Base-by-base conservation (phyloP, 805 yeast species). In the Candida anglica region DNA sequence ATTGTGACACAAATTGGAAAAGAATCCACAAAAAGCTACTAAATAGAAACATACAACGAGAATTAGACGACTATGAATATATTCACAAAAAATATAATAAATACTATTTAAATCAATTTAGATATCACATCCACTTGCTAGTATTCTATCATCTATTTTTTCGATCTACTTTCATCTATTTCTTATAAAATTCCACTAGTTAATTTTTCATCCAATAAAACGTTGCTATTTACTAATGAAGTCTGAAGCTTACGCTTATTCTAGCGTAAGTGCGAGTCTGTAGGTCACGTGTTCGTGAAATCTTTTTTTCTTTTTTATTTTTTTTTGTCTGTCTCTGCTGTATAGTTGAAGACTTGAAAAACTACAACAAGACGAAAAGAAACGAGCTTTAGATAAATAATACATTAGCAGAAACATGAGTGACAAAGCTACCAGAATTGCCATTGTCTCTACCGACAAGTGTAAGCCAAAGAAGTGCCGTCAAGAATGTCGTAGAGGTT, bases 391-490 rank as follows among this genome's bases (percentile, higher is more conserved):
- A n/a, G n/a, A n/a, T n/a, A n/a, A n/a, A n/a, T n/a, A n/a, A n/a
- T n/a, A n/a, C n/a, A n/a, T n/a, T n/a, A n/a, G n/a, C n/a, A n/a
- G 11, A 21, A 21, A 11, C 38, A 26, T 13, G 27, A 58, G 56
- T 55, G 56, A 56, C 32, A 63, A 62, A 51, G 71, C 72, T 53
- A 69, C 84, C 16, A 89, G 98, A 85, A 89, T 93, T 60, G 98
- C 98, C 46, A 89, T 93, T 66, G 95, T 93, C 63, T 80, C 82
- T 38, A 79, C 79, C 30, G 98, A 93, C 74, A 88, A 77, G 66
- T 93, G 98, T 73, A 93, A 93, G 63, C 98, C 98, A 36, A 91
- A 88, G 71, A 87, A 93, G 63, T 93, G 98, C 70, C 89, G 94
- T 61, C 98, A 93, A 66, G 98, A 93, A 66, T 93, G 98, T 73